Percentiles rank a stretch among this genome's conserved stretches.
Conservation (phyloP, 192 early-diverging fungal species). For the Backusella luteola region DNA sequence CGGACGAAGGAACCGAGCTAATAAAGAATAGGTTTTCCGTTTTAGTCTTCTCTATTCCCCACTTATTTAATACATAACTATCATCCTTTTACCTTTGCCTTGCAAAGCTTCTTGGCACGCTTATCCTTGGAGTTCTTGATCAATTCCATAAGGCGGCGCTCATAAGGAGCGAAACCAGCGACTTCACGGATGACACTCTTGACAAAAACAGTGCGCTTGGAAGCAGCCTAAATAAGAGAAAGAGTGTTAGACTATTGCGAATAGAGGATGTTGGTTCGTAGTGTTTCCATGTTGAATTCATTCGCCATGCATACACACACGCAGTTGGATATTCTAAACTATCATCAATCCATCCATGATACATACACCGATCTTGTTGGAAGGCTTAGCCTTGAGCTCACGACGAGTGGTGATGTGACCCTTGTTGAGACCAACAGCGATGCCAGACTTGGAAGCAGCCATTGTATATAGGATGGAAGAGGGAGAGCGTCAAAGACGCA, state of each 20-base stretch:
- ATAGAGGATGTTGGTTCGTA: background rate
- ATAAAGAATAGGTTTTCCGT: conserved; percentile 19
- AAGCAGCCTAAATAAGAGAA: conserved; percentile 3
- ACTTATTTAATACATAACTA: background rate
- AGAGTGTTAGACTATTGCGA: background rate
- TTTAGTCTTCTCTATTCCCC: no score
- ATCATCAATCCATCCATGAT: conserved; percentile 19
- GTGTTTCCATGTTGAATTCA: background rate
- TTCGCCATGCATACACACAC: background rate
- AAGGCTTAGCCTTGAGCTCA: conserved; percentile 64
- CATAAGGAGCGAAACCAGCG: conserved; percentile 95
- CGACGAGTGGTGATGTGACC: conserved; percentile 86
- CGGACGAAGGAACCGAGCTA: conserved; percentile 95
- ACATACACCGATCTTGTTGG: conserved; percentile 83
- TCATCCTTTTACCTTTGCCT: conserved; percentile 64
- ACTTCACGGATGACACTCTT: conserved; percentile 95
- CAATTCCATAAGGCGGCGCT: conserved; percentile 99
- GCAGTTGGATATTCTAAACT: no score
- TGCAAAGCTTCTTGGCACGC: conserved; percentile 97
- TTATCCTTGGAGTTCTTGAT: conserved; percentile 99
- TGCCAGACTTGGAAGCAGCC: conserved; percentile 71
- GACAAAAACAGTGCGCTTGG: conserved; percentile 87
- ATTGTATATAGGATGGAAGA: conserved; percentile 28
- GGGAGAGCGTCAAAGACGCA: conserved; percentile 9
- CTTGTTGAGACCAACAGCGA: conserved; percentile 86